phyloP scores from a whole-genome alignment of 192 early-diverging fungal species.

The Pilaira anomala region DNA sequence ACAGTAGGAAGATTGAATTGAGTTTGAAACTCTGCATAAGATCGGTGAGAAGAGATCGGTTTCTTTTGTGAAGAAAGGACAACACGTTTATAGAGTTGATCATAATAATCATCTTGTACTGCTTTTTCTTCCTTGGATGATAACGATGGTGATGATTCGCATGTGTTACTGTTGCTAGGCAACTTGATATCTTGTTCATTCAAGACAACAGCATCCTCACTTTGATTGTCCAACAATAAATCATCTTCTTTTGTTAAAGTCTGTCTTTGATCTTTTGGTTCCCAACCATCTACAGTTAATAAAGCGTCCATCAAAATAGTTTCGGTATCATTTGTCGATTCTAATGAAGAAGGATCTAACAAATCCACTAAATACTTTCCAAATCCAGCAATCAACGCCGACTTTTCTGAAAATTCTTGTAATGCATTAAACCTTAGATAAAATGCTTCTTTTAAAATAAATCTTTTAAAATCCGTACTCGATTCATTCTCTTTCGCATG shows the following conservation, averaged over 20 bases:
- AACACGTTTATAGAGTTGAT: too few relatives aligned
- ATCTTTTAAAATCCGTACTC: slow-evolving; percentile 35
- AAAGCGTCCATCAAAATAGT: slow-evolving; percentile 25
- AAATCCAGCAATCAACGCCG: slow-evolving; percentile 35
- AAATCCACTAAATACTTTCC: slow-evolving; percentile 38
- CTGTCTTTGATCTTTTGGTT: slow-evolving; percentile 15
- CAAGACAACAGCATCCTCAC: neutral
- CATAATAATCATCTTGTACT: too few relatives aligned
- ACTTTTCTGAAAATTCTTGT: slow-evolving; percentile 38
- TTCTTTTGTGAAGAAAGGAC: too few relatives aligned
- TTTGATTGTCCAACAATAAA: neutral
- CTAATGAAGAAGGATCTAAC: slow-evolving; percentile 26
- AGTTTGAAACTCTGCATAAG: too few relatives aligned
- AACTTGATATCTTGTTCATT: neutral
- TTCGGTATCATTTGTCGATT: too few relatives aligned
- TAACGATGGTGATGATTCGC: too few relatives aligned
- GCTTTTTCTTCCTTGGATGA: too few relatives aligned
- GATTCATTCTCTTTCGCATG: slow-evolving; percentile 20
- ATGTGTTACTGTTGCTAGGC: too few relatives aligned
- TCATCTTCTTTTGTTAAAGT: slow-evolving; percentile 5
- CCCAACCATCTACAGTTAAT: slow-evolving; percentile 26
- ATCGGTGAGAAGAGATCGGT: too few relatives aligned
- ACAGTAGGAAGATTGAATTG: too few relatives aligned
- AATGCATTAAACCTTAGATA: slow-evolving; percentile 40
- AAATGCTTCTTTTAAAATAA: slow-evolving; percentile 38